Conservation (phyloP, 768 basidiomycete species). For the Leccinum obscurum region DNA sequence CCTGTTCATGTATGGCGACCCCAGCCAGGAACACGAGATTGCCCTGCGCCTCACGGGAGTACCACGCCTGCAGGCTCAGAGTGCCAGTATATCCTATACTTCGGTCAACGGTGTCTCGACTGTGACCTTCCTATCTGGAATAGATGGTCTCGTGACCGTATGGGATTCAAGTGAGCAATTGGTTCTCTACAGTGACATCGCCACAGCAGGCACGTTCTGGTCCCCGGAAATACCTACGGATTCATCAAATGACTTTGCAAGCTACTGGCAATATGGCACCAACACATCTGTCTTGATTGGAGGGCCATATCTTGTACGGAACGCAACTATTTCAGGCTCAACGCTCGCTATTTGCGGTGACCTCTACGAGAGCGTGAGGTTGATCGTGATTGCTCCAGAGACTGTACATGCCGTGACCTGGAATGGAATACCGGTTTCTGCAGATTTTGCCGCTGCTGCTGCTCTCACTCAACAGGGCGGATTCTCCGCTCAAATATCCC, state of each 20-base stretch:
- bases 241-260: conserved; percentile 43
- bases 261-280: conserved; percentile 73
- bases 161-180: conserved; percentile 69
- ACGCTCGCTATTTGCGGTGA: conserved; percentile 68
- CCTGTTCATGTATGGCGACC: conserved; percentile 61
- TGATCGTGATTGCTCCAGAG: conserved; percentile 66
- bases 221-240: conserved; percentile 58
- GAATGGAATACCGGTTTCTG: conserved; percentile 58
- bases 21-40: conserved; percentile 54
- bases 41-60: conserved; percentile 49
- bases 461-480: conserved; percentile 40
- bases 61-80: conserved; percentile 36
- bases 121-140: conserved; percentile 56
- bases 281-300: conserved; percentile 66
- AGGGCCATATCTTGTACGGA: conserved; percentile 65
- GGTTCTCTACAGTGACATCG: conserved; percentile 65
- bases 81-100: conserved; percentile 26
- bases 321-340: conserved; percentile 46
- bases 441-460: conserved; percentile 35
- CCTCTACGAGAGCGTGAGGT: conserved; percentile 53
- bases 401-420: conserved; percentile 57
- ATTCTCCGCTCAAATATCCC: conserved; percentile 48
- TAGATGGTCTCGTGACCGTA: conserved; percentile 57
- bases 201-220: conserved; percentile 73
- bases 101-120: conserved; percentile 37